Percentiles rank a stretch among this genome's conserved stretches.
These are phyloP conservation scores for Lentinula lateritia DNA, from an alignment of 768 basidiomycete species.

Conservation along the genomic window DNA sequence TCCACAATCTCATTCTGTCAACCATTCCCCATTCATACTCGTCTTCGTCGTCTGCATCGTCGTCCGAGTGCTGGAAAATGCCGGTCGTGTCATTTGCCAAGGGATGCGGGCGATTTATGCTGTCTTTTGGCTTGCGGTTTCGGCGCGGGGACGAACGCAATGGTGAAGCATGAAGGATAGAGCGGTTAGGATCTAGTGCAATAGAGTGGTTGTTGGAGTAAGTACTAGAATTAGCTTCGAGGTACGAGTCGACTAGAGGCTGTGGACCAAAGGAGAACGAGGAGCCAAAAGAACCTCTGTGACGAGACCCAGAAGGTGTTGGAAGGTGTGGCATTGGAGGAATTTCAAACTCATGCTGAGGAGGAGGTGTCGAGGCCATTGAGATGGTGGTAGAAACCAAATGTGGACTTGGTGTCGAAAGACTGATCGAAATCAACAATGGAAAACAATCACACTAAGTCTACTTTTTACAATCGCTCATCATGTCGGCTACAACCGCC, in stretches of 20 bases:
- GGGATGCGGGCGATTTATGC: slow-evolving; percentile 52
- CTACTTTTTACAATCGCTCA: neutral
- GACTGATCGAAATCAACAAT: neutral
- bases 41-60: slow-evolving; percentile 51
- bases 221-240: slow-evolving; percentile 59
- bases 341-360: slow-evolving; percentile 32
- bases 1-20: slow-evolving; percentile 94
- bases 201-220: slow-evolving; percentile 48
- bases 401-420: neutral
- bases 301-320: slow-evolving; percentile 52
- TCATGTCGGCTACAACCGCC: slow-evolving; percentile 29
- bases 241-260: slow-evolving; percentile 65
- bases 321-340: slow-evolving; percentile 41
- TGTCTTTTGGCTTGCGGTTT: slow-evolving; percentile 50
- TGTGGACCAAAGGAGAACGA: slow-evolving; percentile 84
- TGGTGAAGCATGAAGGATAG: slow-evolving; percentile 70
- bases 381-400: neutral
- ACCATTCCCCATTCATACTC: slow-evolving; percentile 80
- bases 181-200: slow-evolving; percentile 76
- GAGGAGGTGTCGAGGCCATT: slow-evolving; percentile 46
- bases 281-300: slow-evolving; percentile 66
- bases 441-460: neutral
- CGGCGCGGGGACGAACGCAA: slow-evolving; percentile 60
- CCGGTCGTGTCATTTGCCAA: slow-evolving; percentile 75
- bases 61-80: slow-evolving; percentile 69